Percentiles rank a stretch among this genome's conserved stretches.
These are phyloP conservation scores for Coniochaeta sp. DNA, from an alignment of 2,329 filamentous ascomycete species.

Conservation along the genomic window DNA sequence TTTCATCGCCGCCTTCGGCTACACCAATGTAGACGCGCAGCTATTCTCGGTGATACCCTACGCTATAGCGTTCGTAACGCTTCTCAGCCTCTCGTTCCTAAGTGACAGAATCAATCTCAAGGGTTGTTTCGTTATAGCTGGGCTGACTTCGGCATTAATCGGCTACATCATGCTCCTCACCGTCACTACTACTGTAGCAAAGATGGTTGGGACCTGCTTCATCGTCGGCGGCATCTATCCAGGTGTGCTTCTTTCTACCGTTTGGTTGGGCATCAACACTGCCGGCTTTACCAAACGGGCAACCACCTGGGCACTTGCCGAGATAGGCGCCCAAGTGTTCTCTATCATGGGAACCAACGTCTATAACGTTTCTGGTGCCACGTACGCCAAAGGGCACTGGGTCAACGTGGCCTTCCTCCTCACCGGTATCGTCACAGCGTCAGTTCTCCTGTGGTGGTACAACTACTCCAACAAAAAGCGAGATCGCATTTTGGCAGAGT, in stretches of 20 bases:
- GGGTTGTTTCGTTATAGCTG: background rate
- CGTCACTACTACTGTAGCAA: background rate
- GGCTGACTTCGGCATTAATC: background rate
- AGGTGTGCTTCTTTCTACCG: background rate
- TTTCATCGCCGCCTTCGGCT: background rate
- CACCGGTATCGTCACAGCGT: background rate
- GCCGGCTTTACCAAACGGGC: conserved; percentile 2
- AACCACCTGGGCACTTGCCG: conserved; percentile 2
- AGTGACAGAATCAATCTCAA: conserved; percentile 1
- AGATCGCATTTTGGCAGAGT: background rate
- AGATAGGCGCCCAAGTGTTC: background rate
- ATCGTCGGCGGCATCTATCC: background rate
- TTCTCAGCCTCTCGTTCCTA: background rate
- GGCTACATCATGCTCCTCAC: background rate
- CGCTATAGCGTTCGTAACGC: background rate
- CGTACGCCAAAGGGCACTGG: conserved; percentile 1
- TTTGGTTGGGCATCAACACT: conserved; percentile 1
- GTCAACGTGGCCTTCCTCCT: background rate
- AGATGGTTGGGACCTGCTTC: conserved; percentile 1
- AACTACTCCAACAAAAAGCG: background rate
- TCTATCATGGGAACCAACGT: conserved; percentile 2
- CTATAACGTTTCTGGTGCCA: background rate
- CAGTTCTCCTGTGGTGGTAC: background rate
- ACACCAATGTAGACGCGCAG: background rate
- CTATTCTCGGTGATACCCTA: conserved; percentile 3